phyloP scores from a whole-genome alignment of 768 basidiomycete genomes.

The Strobilomyces confusus region DNA sequence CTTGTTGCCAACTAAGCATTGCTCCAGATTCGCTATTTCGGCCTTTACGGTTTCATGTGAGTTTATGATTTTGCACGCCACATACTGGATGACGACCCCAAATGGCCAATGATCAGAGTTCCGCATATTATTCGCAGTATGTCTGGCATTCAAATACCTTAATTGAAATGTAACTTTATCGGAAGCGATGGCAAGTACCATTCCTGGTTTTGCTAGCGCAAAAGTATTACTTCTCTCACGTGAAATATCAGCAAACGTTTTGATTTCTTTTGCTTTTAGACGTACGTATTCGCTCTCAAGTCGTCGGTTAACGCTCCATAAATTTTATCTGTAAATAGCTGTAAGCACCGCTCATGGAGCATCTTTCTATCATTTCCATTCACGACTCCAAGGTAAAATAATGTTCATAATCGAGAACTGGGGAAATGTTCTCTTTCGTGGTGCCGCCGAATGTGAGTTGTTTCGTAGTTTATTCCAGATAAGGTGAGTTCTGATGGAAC shows the following conservation, averaged over 20 bases:
- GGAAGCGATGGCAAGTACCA: slow-evolving; percentile 2
- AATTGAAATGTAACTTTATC: not conserved
- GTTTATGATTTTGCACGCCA: too few species aligned
- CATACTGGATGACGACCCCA: too few species aligned
- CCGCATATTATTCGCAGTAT: too few species aligned
- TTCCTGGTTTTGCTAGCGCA: not conserved
- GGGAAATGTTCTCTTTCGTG: not conserved
- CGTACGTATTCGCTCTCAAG: not conserved
- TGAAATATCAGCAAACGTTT: not conserved
- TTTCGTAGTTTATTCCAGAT: too few species aligned
- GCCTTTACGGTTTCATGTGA: too few species aligned
- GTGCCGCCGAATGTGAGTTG: not conserved
- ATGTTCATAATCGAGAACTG: not conserved
- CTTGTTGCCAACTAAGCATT: not conserved
- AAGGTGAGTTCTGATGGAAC: not conserved
- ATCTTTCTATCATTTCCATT: not conserved
- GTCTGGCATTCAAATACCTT: too few species aligned
- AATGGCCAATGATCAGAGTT: too few species aligned
- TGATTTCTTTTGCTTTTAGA: not conserved
- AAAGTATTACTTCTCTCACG: not conserved
- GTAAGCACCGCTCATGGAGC: not conserved
- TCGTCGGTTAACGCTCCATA: not conserved
- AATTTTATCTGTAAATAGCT: not conserved
- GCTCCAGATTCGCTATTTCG: slow-evolving; percentile 3
- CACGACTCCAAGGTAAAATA: not conserved